phyloP scores from a whole-genome alignment of 192 early-diverging fungal species.

The Backusella liffmaniae region DNA sequence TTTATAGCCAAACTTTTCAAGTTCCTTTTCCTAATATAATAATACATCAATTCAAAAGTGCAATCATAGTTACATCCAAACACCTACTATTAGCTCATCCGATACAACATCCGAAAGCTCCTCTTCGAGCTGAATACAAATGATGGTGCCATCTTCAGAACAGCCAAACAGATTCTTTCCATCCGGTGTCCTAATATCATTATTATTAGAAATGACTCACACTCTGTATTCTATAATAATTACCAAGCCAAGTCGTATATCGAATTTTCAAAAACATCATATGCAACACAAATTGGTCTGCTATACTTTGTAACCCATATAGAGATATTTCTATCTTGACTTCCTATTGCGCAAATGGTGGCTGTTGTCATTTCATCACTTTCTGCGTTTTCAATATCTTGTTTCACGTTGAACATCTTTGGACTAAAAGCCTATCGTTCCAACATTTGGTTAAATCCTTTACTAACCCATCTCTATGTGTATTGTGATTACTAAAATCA shows the following conservation, averaged over 20 bases:
- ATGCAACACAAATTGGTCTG: conserved; percentile 67
- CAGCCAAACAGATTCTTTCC: conserved; percentile 76
- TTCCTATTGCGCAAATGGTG: conserved; percentile 82
- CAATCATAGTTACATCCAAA: neutral
- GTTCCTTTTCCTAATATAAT: conserved; percentile 33
- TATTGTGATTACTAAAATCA: neutral
- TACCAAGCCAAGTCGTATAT: conserved; percentile 89
- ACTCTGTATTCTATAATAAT: neutral
- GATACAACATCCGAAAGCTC: conserved; percentile 70
- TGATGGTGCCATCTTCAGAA: conserved; percentile 89
- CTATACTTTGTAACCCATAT: conserved; percentile 84
- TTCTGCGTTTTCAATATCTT: conserved; percentile 20
- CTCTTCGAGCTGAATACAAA: conserved; percentile 66
- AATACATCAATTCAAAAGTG: neutral
- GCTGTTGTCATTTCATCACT: conserved; percentile 37
- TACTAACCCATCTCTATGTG: no score
- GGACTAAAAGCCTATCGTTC: conserved; percentile 69
- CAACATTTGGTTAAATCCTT: neutral
- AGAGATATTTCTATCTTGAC: conserved; percentile 84
- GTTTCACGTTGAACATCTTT: conserved; percentile 56
- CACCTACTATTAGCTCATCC: conserved; percentile 62
- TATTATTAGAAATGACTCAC: neutral
- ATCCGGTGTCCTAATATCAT: conserved; percentile 61
- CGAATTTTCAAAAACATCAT: conserved; percentile 78
- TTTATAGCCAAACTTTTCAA: conserved; percentile 51